phyloP scores from a whole-genome alignment of 164 flowering plant species.

The Berberis vulgaris region DNA sequence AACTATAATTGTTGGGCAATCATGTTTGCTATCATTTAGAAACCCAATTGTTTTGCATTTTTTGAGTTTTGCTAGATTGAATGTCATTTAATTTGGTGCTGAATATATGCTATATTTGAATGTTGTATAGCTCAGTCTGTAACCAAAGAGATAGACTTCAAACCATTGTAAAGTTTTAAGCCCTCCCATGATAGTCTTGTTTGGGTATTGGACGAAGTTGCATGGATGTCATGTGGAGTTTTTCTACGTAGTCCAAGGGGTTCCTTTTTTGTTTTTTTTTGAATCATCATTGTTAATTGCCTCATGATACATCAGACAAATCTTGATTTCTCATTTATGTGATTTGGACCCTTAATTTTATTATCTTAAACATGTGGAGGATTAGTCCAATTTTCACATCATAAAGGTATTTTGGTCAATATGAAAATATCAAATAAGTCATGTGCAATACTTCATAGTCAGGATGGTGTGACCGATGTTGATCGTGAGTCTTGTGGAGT shows the following conservation, averaged over 20 bases:
- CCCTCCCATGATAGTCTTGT: conserved; percentile 47
- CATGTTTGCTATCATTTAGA: background rate
- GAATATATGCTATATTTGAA: conserved; percentile 23
- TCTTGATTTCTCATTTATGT: too few relatives aligned
- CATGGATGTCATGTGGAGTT: conserved; percentile 66
- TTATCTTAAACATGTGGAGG: too few relatives aligned
- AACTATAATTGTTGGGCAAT: background rate
- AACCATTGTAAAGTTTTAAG: conserved; percentile 59
- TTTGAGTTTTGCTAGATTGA: background rate
- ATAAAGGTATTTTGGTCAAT: too few relatives aligned
- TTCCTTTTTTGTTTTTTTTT: conserved; percentile 62
- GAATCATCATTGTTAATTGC: too few relatives aligned
- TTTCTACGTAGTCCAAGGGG: conserved; percentile 34
- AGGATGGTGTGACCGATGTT: too few relatives aligned
- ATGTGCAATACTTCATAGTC: too few relatives aligned
- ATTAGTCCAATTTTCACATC: too few relatives aligned
- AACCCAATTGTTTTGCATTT: background rate
- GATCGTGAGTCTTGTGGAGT: too few relatives aligned
- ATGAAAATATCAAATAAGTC: too few relatives aligned
- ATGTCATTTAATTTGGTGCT: conserved; percentile 19
- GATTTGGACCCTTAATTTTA: too few relatives aligned
- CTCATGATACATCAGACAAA: too few relatives aligned
- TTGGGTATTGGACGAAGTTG: conserved; percentile 44
- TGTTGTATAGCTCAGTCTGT: conserved; percentile 61
- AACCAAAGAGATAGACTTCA: conserved; percentile 38